Evolutionary conservation across 192 early-diverging fungal species (phyloP), one percentile per base, ranked within the genome.

Genomic region (Allomyces javanicus): DNA sequence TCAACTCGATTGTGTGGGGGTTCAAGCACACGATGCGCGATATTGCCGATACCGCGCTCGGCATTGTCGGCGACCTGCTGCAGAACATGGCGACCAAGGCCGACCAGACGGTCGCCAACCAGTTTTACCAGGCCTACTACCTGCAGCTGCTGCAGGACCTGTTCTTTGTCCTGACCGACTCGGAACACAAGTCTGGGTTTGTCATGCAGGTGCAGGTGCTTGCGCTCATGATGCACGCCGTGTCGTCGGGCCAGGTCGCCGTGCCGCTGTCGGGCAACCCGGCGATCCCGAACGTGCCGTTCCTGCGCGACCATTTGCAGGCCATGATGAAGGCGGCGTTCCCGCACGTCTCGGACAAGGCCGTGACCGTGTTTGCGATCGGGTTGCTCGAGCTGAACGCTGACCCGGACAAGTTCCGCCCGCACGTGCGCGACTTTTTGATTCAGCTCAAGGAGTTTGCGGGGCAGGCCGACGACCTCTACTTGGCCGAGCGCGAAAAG

Each of bases 21-120:
- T 93, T 99, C 79, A 97, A 97, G 78, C 96, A 99, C 75, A 94
- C 93, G 7, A 91, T 95, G 88, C 86, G 94, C 68, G 94, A 99
- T 69, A 92, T 99, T 74, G 88, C 91, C 61, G 95, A 99, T 66
- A 74, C 86, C 61, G 92, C 92, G 27, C 83, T 99, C 67, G 77
- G 76, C 17, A 96, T 96, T 62, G 86, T 87, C 63, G 76, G 85
- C 22, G 94, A 95, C 44, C 72, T 99, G 71, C 78, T 99, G 68
- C 84, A 82, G 69, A 93, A 96, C 77, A 88, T 99, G 68, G 75
- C 81, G 24, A 40, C 33, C 5, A 72, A 76, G 26, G 83, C 83
- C 61, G 94, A 94, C 64, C 77, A 83, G 19, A 68, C 72, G 10
- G 81, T 91, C 62, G 83, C 89, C 17, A 89, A 91, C 65, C 76